These are phyloP conservation scores for Polygonum aviculare DNA, from an alignment of 148 eudicot genomes.

Conservation along the genomic window DNA sequence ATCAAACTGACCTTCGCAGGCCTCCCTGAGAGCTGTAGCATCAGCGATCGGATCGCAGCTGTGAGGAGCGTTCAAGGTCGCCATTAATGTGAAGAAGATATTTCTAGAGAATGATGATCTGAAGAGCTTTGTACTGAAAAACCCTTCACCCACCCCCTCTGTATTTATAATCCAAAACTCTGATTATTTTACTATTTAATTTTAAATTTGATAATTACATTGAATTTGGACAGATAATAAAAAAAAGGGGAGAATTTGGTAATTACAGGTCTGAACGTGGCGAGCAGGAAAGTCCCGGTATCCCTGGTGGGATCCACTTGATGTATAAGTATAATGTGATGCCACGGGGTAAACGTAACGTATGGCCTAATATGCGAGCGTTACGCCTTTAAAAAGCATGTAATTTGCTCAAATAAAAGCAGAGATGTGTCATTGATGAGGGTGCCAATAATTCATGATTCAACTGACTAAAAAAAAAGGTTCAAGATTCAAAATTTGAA, in stretches of 20 bases:
- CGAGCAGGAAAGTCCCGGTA: neutral
- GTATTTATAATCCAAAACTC: neutral
- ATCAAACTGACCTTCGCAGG: constrained; percentile 47
- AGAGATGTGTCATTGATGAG: neutral
- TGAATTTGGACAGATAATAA: neutral
- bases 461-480: too few species aligned
- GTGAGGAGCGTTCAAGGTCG: constrained; percentile 54
- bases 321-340: neutral
- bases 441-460: neutral
- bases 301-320: neutral
- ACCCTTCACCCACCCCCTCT: neutral
- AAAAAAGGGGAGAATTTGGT: neutral
- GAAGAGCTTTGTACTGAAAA: neutral
- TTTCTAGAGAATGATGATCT: neutral
- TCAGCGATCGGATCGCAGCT: constrained; percentile 64
- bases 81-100: constrained; percentile 24
- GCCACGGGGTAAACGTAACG: neutral
- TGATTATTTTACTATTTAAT: neutral
- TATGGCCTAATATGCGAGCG: neutral
- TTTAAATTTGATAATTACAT: neutral
- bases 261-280: constrained; percentile 6
- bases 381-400: neutral
- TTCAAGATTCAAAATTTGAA: too few species aligned
- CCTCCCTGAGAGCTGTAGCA: constrained; percentile 69
- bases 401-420: neutral